These are phyloP conservation scores for Hymenoscyphus scutula DNA, from an alignment of 2,329 filamentous ascomycete genomes.

Conservation along the genomic window DNA sequence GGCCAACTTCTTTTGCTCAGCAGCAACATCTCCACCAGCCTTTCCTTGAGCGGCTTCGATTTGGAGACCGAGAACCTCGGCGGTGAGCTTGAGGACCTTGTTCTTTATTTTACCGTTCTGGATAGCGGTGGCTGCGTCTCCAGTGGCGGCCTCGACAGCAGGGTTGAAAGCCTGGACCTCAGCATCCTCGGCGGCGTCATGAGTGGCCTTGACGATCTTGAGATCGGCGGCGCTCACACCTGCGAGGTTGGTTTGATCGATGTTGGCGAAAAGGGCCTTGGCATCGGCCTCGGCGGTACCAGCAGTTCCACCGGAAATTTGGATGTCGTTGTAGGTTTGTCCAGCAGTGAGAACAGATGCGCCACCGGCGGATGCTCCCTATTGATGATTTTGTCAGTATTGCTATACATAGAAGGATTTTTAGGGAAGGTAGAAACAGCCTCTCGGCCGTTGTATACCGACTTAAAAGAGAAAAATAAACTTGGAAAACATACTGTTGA, in stretches of 20 bases:
- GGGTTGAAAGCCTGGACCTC: slow-evolving; percentile 53
- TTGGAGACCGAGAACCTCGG: slow-evolving; percentile 49
- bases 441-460: too few relatives aligned
- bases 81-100: slow-evolving; percentile 57
- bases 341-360: slow-evolving; percentile 37
- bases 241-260: slow-evolving; percentile 44
- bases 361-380: slow-evolving; percentile 13
- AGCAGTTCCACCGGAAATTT: slow-evolving; percentile 47
- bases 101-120: slow-evolving; percentile 58
- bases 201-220: slow-evolving; percentile 49
- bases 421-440: too few relatives aligned
- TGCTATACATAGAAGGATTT: too few relatives aligned
- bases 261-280: slow-evolving; percentile 39
- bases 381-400: too few relatives aligned
- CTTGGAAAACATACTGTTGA: neutral
- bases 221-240: slow-evolving; percentile 47
- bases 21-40: slow-evolving; percentile 41
- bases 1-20: slow-evolving; percentile 50
- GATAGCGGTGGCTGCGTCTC: slow-evolving; percentile 47
- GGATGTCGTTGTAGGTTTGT: slow-evolving; percentile 44
- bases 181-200: slow-evolving; percentile 52
- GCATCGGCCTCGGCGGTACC: slow-evolving; percentile 47
- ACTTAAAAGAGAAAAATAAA: too few relatives aligned
- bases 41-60: slow-evolving; percentile 51
- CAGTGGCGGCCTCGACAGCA: slow-evolving; percentile 48